Evolutionary conservation across 2,329 filamentous ascomycete genomes (phyloP).

Genomic region (Cladophialophora carrionii): DNA sequence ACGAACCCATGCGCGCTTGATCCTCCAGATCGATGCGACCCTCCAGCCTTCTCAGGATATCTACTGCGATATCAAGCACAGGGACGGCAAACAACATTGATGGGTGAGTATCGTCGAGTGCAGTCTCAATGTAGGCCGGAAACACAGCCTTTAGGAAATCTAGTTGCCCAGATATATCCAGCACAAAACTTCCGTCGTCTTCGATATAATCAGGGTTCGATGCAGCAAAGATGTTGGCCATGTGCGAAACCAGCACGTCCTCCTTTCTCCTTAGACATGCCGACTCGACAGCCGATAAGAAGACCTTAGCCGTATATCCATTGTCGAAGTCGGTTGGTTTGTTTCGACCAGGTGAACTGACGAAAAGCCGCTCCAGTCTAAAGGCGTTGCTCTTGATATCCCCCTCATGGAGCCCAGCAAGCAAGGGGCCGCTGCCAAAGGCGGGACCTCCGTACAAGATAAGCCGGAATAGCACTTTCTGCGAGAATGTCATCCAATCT

Average conservation of each 20-base stretch:
- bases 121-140: slow-evolving; percentile 25
- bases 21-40: slow-evolving; percentile 27
- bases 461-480: slow-evolving; percentile 27
- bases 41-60: slow-evolving; percentile 20
- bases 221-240: slow-evolving; percentile 23
- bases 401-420: slow-evolving; percentile 9
- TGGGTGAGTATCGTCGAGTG: slow-evolving; percentile 11
- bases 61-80: slow-evolving; percentile 11
- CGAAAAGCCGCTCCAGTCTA: slow-evolving; percentile 25
- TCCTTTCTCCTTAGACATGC: slow-evolving; percentile 8
- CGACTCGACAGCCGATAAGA: slow-evolving; percentile 21
- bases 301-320: slow-evolving; percentile 13
- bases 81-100: slow-evolving; percentile 11
- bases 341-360: not conserved
- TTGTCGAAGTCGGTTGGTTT: not conserved
- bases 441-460: slow-evolving; percentile 24
- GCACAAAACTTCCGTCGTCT: slow-evolving; percentile 20
- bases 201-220: slow-evolving; percentile 23
- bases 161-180: slow-evolving; percentile 28
- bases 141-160: slow-evolving; percentile 32
- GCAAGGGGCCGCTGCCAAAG: slow-evolving; percentile 27
- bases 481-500: slow-evolving; percentile 27
- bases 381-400: slow-evolving; percentile 16
- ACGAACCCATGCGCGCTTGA: slow-evolving; percentile 25
- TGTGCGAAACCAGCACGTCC: slow-evolving; percentile 6